Evolutionary conservation across 768 basidiomycete species (phyloP), one percentile per base, ranked within the genome.

Genomic region (Termitomyces bulborhizus): DNA sequence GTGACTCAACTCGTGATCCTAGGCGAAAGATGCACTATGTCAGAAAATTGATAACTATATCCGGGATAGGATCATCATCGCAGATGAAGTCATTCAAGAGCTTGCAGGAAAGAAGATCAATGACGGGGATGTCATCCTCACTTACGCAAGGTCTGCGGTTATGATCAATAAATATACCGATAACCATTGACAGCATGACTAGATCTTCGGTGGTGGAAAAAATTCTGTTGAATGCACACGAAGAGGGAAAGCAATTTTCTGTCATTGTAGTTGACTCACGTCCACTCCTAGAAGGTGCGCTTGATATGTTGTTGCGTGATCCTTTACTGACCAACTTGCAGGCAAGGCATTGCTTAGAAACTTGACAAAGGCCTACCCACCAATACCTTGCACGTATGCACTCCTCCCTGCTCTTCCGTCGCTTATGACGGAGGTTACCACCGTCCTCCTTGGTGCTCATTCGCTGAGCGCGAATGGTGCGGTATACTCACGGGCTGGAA

Each of bases 191-290:
- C 29, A 47, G 42, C 26, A 36, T 53, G 27, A 26, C 5, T 55
- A 96, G 95, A 69, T 98, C 95, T 15, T 98, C 95, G 0, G 84
- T 98, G 0, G 93, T 98, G 3, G 93, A 98, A 68, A 90, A 92
- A 63, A 86, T 93, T 6, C 65, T 99, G 3, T 71, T 98, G 6
- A 77, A 81, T 50, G 92, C 95, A 9, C 84, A 89, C 64, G 73
- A 77, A 48, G 80, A 80, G 16, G 87, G 88, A 7, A 90, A 86
- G 59, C 74, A 72, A 41, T 97, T 99, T 66, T 90, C 89, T 0
- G 95, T 97, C 16, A 84, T 98, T 42, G 84, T 97, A 8, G 86
- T 98, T 11, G 97, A 99, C 67, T 95, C 95, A n/a, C 79, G 90
- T 52, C 97, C 97, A 3, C 79, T 98, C 62, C 76, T 93, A 13